phyloP scores from a whole-genome alignment of 768 basidiomycete genomes.

The Ephemerocybe angulata region DNA sequence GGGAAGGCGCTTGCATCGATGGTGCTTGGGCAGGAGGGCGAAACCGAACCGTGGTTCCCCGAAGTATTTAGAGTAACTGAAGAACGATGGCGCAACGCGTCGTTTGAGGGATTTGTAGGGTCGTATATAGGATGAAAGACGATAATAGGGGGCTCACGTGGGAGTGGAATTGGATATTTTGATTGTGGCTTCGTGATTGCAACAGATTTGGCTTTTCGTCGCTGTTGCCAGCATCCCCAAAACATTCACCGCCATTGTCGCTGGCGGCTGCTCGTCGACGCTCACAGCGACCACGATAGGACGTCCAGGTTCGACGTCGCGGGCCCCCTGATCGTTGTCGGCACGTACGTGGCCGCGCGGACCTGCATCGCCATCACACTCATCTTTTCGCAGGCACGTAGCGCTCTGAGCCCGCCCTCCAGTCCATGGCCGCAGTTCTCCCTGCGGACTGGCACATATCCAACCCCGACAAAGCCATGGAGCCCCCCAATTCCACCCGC shows the following conservation, averaged over 20 bases:
- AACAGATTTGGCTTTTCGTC: conserved; percentile 32
- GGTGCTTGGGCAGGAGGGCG: conserved; percentile 40
- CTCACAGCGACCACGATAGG: neutral
- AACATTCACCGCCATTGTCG: conserved; percentile 1
- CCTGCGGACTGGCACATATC: conserved; percentile 70
- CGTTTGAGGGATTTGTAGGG: conserved; percentile 33
- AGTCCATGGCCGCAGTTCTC: conserved; percentile 78
- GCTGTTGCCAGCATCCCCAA: conserved; percentile 29
- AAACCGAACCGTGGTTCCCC: conserved; percentile 41
- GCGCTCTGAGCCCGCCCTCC: conserved; percentile 13
- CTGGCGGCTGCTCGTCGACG: conserved; percentile 6
- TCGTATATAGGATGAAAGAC: conserved; percentile 1
- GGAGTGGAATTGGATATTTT: conserved; percentile 28
- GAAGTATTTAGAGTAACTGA: conserved; percentile 44
- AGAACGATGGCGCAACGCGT: conserved; percentile 44
- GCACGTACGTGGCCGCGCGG: conserved; percentile 3
- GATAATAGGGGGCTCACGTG: conserved; percentile 12
- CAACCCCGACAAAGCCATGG: conserved; percentile 63
- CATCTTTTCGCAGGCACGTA: conserved; percentile 8
- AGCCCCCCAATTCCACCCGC: conserved; percentile 47
- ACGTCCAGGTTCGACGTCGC: conserved; percentile 8
- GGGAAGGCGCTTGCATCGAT: conserved; percentile 56
- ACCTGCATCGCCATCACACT: neutral
- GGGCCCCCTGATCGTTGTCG: neutral
- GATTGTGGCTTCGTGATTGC: conserved; percentile 34